Percentiles rank a stretch among this genome's conserved stretches.
These are phyloP conservation scores for Diaporthe batatas DNA, from an alignment of 2,329 filamentous ascomycete species.

Conservation along the genomic window DNA sequence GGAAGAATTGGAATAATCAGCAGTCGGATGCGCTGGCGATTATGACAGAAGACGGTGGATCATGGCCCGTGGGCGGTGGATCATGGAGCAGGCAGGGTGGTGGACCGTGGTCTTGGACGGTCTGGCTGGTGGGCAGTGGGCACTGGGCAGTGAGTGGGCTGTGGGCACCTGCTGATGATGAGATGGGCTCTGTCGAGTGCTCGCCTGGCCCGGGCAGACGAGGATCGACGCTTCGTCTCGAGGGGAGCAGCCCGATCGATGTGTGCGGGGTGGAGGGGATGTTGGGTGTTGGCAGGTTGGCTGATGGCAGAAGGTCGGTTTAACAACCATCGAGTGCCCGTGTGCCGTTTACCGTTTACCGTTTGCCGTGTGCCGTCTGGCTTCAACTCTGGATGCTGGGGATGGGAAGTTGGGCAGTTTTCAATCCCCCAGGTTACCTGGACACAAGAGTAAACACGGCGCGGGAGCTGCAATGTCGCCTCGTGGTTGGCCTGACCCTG, in stretches of 20 bases:
- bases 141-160: constrained; percentile 25
- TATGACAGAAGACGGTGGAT: constrained; percentile 35
- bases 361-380: constrained; percentile 1
- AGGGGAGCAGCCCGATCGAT: background rate
- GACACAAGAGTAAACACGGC: constrained; percentile 33
- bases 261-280: background rate
- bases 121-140: constrained; percentile 22
- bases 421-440: constrained; percentile 29
- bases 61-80: constrained; percentile 31
- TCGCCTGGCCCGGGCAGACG: constrained; percentile 12
- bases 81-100: constrained; percentile 34
- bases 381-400: constrained; percentile 16
- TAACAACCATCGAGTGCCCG: background rate
- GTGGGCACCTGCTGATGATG: constrained; percentile 24
- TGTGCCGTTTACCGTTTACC: background rate
- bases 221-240: constrained; percentile 20
- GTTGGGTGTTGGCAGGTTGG: background rate
- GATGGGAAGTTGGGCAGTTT: constrained; percentile 13
- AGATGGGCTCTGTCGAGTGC: constrained; percentile 20
- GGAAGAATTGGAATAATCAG: constrained; percentile 30
- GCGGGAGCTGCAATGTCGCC: background rate
- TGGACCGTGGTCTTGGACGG: constrained; percentile 4
- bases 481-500: constrained; percentile 27
- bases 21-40: constrained; percentile 33
- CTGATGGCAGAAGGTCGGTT: background rate